Base-by-base conservation (phyloP, 176 grass and related monocot species). In the Cymbopogon citratus region DNA sequence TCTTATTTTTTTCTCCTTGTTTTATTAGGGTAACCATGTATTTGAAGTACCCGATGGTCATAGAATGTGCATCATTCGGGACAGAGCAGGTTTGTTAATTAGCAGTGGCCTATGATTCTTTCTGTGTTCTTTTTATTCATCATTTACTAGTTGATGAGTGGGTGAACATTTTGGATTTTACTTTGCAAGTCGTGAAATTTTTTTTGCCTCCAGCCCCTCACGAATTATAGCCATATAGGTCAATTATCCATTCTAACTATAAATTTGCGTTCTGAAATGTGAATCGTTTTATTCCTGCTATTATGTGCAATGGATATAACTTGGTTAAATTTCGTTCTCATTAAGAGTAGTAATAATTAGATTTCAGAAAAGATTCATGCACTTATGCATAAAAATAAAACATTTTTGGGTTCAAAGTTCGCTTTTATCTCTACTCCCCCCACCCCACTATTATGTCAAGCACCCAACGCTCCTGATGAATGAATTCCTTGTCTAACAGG, bases 31-130 rank as follows among this genome's bases (percentile, higher is more conserved):
- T 64, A 86, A 88, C 49, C 92, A 98, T 93, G 73, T 81, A 57
- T 98, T 95, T 82, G 92, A 95, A 86, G 96, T 98, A 65, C 89
- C 91, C 0, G 77, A 90, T 81, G 96, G 96, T 80, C 88, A 86
- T 65, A 93, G 66, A 90, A 99, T 99, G 92, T 7, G 69, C 44
- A 28, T 99, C 70, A 31, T 72, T 83, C 68, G 89, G 52, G 87
- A 93, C 59, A 72, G 16, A 80, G 24, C 81, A 94, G 92, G 92
- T 94, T 77, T 73, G 45, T 83, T 51, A 27, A 3, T 70, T 59
- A 52, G 25, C 35, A 27, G 63, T 84, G 9, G 25, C 69, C 12
- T 83, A 68, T 65, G 16, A 23, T 27, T 3, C 26, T 70, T 9
- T 81, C 5, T 63, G 15, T 60, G 38, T 0, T 54, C 31, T 46